phyloP scores from a whole-genome alignment of 768 basidiomycete species.

The Boletus insuetus region DNA sequence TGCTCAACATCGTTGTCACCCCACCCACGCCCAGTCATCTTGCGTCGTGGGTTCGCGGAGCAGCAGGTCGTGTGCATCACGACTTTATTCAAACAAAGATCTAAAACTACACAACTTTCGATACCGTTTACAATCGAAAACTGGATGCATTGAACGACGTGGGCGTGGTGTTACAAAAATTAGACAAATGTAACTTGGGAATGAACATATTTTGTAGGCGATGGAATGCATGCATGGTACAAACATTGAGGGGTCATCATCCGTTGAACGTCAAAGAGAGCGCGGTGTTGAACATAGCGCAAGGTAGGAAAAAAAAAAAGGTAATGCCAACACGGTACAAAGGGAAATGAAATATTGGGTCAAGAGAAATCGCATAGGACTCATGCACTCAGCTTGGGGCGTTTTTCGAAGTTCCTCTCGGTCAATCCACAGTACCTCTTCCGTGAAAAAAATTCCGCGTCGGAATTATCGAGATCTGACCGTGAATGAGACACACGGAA shows the following conservation, averaged over 20 bases:
- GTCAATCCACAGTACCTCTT: slow-evolving; percentile 22
- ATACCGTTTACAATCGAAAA: slow-evolving; percentile 13
- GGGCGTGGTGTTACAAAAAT: slow-evolving; percentile 30
- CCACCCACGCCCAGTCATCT: slow-evolving; percentile 5
- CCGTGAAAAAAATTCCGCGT: slow-evolving; percentile 22
- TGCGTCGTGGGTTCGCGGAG: slow-evolving; percentile 9
- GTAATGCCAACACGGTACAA: slow-evolving; percentile 1
- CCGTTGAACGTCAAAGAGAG: slow-evolving; percentile 21
- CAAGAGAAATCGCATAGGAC: slow-evolving; percentile 2
- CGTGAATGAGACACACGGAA: slow-evolving; percentile 36
- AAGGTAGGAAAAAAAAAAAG: background rate
- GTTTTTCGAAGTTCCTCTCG: slow-evolving; percentile 26
- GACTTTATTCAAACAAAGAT: slow-evolving; percentile 20
- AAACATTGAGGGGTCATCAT: slow-evolving; percentile 19
- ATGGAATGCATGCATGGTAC: slow-evolving; percentile 28
- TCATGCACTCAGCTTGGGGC: slow-evolving; percentile 29
- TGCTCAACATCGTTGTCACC: slow-evolving; percentile 7
- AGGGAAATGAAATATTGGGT: slow-evolving; percentile 6
- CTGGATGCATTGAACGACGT: slow-evolving; percentile 17
- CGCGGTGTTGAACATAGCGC: slow-evolving; percentile 14
- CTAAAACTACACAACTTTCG: slow-evolving; percentile 30
- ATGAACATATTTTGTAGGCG: slow-evolving; percentile 22
- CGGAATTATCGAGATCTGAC: slow-evolving; percentile 32
- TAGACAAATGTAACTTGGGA: slow-evolving; percentile 26
- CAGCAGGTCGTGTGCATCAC: background rate